These are phyloP conservation scores for Vickermania spadyakhi DNA, from an alignment of 208 protist species.

Conservation along the genomic window DNA sequence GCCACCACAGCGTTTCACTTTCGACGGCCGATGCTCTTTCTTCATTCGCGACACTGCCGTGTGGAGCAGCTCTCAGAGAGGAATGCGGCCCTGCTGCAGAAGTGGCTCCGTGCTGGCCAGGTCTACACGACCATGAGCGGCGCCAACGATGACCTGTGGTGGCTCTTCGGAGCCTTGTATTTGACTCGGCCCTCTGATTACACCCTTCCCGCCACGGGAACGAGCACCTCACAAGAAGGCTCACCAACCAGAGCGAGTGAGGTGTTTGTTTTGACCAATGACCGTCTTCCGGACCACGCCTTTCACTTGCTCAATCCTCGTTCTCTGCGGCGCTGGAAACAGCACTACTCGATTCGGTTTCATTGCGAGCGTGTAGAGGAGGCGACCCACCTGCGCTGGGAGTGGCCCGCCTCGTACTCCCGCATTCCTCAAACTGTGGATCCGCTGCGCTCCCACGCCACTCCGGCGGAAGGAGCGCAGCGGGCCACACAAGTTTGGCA, in stretches of 20 bases:
- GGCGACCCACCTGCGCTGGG: slow-evolving; percentile 29
- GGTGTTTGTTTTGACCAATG: slow-evolving; percentile 68
- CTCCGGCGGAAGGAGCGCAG: neutral
- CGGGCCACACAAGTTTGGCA: neutral
- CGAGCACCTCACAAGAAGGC: slow-evolving; percentile 2
- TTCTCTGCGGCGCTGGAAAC: slow-evolving; percentile 62
- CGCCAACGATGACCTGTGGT: slow-evolving; percentile 76
- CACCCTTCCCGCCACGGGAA: neutral
- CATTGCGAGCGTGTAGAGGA: slow-evolving; percentile 27
- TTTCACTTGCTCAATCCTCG: slow-evolving; percentile 61
- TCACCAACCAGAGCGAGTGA: slow-evolving; percentile 9
- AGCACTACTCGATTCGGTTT: slow-evolving; percentile 59
- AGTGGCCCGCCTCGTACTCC: slow-evolving; percentile 32
- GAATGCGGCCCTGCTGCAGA: slow-evolving; percentile 20
- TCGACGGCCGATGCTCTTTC: slow-evolving; percentile 45
- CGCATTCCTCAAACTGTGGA: neutral
- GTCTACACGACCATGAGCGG: slow-evolving; percentile 47
- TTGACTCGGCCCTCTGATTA: slow-evolving; percentile 18
- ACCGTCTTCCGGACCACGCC: slow-evolving; percentile 79
- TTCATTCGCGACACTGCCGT: slow-evolving; percentile 59
- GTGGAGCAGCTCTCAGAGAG: slow-evolving; percentile 19
- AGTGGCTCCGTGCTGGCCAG: slow-evolving; percentile 28
- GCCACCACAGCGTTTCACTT: slow-evolving; percentile 24
- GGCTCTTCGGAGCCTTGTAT: slow-evolving; percentile 58
- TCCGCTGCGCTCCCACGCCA: slow-evolving; percentile 29